Evolutionary conservation across 2,329 filamentous ascomycete species (phyloP).

Genomic region (Stemphylium beticola): DNA sequence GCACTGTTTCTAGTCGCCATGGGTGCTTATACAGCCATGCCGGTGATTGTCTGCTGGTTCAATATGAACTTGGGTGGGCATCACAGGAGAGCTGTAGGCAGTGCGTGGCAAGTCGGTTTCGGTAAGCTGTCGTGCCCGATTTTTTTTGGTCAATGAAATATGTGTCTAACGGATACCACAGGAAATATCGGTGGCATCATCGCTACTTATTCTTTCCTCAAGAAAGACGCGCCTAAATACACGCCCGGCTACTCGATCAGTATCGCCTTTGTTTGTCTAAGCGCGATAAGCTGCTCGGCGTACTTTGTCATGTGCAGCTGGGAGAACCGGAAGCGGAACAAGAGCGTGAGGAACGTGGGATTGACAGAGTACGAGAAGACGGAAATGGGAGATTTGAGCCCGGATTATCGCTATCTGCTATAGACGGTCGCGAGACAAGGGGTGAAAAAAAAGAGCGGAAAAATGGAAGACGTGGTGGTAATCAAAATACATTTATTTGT

Average conservation of each 20-base stretch:
- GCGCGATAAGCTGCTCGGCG: constrained; percentile 63
- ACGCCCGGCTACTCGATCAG: constrained; percentile 78
- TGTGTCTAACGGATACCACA: constrained; percentile 28
- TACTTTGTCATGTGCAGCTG: constrained; percentile 66
- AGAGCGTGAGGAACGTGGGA: constrained; percentile 52
- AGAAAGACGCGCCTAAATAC: constrained; percentile 70
- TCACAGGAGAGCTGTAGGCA: constrained; percentile 56
- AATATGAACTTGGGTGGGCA: constrained; percentile 62
- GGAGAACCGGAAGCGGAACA: constrained; percentile 68
- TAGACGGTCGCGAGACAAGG: too few relatives aligned
- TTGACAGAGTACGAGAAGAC: constrained; percentile 68
- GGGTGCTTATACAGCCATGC: constrained; percentile 87
- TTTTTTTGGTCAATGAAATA: not conserved
- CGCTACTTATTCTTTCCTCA: constrained; percentile 58
- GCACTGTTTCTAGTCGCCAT: constrained; percentile 82
- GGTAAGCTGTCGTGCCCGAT: not conserved
- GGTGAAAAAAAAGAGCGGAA: not conserved
- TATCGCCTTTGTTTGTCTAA: constrained; percentile 74
- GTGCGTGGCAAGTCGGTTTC: constrained; percentile 56
- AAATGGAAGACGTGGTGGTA: not conserved
- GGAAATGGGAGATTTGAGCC: constrained; percentile 65
- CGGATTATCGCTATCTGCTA: constrained; percentile 65
- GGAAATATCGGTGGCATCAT: constrained; percentile 61
- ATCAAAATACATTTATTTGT: not conserved
- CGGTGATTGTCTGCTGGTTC: constrained; percentile 70